phyloP scores from a whole-genome alignment of 768 basidiomycete species.

The Neoboletus magnificus region DNA sequence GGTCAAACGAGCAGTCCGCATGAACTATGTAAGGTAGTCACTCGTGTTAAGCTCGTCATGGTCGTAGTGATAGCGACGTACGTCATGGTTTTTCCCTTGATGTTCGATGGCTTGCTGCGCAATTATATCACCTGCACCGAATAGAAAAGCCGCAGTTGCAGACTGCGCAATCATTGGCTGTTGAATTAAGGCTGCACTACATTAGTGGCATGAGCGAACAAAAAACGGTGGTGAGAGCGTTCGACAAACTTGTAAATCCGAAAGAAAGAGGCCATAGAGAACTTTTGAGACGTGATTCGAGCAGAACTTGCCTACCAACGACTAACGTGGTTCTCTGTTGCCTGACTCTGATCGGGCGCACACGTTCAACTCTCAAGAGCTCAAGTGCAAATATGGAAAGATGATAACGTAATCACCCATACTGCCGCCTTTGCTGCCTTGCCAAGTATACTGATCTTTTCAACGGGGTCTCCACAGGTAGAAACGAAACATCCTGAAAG shows the following conservation, averaged over 20 bases:
- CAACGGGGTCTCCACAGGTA: neutral
- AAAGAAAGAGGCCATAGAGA: slow-evolving; percentile 43
- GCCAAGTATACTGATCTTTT: too few relatives aligned
- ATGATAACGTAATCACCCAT: neutral
- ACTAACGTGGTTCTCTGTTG: too few relatives aligned
- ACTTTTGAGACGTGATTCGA: neutral
- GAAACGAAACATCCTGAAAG: neutral
- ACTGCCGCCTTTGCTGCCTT: too few relatives aligned
- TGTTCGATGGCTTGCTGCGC: slow-evolving; percentile 85
- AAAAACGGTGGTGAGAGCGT: neutral
- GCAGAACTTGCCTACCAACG: neutral
- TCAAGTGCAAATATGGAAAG: neutral
- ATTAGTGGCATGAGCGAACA: slow-evolving; percentile 6
- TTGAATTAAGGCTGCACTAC: slow-evolving; percentile 56
- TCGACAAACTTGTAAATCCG: slow-evolving; percentile 41
- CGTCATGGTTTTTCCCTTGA: slow-evolving; percentile 72
- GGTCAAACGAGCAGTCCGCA: slow-evolving; percentile 59
- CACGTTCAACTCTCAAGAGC: neutral
- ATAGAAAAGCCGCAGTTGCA: slow-evolving; percentile 60
- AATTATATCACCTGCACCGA: slow-evolving; percentile 73
- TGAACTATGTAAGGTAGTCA: slow-evolving; percentile 37
- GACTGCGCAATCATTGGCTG: slow-evolving; percentile 62
- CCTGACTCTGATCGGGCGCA: too few relatives aligned
- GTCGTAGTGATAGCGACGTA: slow-evolving; percentile 32
- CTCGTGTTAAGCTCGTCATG: neutral